Base-by-base conservation (phyloP, 495 filamentous ascomycete genomes). In the Hypoxylon fuscum region DNA sequence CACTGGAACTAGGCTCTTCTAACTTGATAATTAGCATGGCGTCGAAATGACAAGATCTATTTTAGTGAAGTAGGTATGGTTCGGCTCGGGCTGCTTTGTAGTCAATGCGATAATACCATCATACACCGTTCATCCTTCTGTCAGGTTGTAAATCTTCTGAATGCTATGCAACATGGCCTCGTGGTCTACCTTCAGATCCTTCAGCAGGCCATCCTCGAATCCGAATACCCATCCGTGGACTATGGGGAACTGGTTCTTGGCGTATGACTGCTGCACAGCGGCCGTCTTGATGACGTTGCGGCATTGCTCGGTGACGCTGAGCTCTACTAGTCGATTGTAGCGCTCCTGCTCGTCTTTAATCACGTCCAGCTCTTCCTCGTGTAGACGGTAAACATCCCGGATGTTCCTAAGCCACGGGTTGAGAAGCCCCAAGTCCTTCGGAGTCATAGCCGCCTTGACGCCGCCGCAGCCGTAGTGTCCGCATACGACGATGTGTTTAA, bases 401-500 rank as follows among this genome's bases (percentile, higher is more conserved):
- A 87, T 81, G 72, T 85, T 84, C 55, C 83, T 75, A 40, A 88
- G 77, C 85, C 85, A 88, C 15, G 80, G 77, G 72, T 88, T 86
- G 50, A 88, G 72, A 25, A 86, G 60, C 15, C 85, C 85, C 45
- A 87, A 59, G 67, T 85, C 81, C 70, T 83, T 80, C 56, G 81
- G 73, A 2, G 77, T 79, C 75, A 88, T 81, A 63, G 85, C 83
- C 5, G 85, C 85, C 72, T 84, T 84, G 56, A 88, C 82, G 43
- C 85, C 85, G 32, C 85, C 85, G 73, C 85, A 88, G 70, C 81
- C 81, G 72, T 85, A 86, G 74, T 88, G 85, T 7, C 85, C 85
- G 70, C 85, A 87, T 27, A 88, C 82, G 59, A 88, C 78, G 62
- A 88, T 83, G 75, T 87, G 85, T 74, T 87, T 85, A 57, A 86